Percentiles rank a stretch among this genome's conserved stretches.
Conservation (phyloP, 306 rosid species). For the Parietaria judaica region DNA sequence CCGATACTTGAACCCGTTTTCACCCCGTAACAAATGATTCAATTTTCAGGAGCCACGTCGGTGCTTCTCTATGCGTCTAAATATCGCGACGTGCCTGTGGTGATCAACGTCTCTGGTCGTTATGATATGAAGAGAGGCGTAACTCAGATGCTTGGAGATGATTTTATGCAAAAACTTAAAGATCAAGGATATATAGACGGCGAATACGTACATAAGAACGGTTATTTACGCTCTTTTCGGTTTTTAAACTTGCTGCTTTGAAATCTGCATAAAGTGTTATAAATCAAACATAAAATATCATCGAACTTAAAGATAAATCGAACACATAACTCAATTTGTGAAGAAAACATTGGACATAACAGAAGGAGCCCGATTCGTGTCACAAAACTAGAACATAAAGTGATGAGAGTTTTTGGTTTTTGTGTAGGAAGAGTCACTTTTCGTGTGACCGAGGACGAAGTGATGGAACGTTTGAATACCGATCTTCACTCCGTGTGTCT, state of each 20-base stretch:
- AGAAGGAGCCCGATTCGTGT: no score
- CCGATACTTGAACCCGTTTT: no score
- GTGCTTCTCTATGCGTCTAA: constrained; percentile 71
- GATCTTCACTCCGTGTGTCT: constrained; percentile 62
- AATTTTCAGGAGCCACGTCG: constrained; percentile 50
- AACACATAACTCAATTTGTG: no score
- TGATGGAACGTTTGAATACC: constrained; percentile 54
- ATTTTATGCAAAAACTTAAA: constrained; percentile 45
- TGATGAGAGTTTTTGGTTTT: background rate
- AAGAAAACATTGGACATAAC: no score
- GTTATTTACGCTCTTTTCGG: constrained; percentile 19
- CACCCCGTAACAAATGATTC: no score
- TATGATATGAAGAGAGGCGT: constrained; percentile 51
- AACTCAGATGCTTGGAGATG: constrained; percentile 42
- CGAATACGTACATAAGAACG: constrained; percentile 27
- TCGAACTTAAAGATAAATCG: no score
- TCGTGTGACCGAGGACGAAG: constrained; percentile 49
- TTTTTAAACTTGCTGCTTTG: background rate
- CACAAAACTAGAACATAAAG: no score
- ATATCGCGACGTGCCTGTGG: constrained; percentile 41
- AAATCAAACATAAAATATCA: no score
- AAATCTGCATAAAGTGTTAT: background rate
- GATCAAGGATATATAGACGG: constrained; percentile 59
- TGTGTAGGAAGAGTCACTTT: constrained; percentile 9
- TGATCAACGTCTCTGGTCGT: constrained; percentile 74